Evolutionary conservation across 768 basidiomycete genomes (phyloP), one percentile per base, ranked within the genome.

Genomic region (Mycena sanguinolenta): DNA sequence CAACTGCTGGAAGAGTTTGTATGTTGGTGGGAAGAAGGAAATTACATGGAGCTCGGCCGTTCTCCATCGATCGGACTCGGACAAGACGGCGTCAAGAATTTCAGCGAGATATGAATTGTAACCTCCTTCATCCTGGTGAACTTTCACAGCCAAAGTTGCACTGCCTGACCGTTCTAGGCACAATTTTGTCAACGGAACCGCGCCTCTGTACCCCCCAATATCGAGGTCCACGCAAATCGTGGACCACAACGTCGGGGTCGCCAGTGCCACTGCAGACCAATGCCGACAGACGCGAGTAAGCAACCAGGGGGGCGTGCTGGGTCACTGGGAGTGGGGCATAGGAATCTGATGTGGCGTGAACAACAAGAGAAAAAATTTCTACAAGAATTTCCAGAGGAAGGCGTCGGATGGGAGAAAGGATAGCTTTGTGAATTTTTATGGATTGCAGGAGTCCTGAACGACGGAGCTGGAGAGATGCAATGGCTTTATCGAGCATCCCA

Each of bases 301-400:
- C n/a, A 70, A 7, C 68, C 68, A 70, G 0, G 63, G n/a, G 68
- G 19, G 69, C 69, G 2, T 59, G 50, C 9, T 39, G 34, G 27
- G 62, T 34, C 44, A 25, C 19, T 25, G 10, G 23, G 23, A 2
- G 21, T 27, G n/a, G 58, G 63, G 1, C 25, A 39, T 12, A n/a
- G n/a, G 62, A 58, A 34, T 27, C 21, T 19, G 44, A 65, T 17
- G 49, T 36, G 1, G 63, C 42, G 6, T 34, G 8, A 6, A 59
- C 55, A 39, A 42, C 23, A 19, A 57, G 27, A 30, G 23, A 49
- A 55, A 63, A 69, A 8, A 55, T 55, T 10, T 59, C 39, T 25
- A 32, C 38, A 13, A 53, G 28, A 4, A 44, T 42, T 28, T 59
- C 58, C 27, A 23, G 39, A 25, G 39, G 58, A 30, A 59, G 58